A percentile compares a stretch with the other conserved stretches of the same genome.
Evolutionary conservation across 2,329 filamentous ascomycete genomes (phyloP).

Genomic region (Ophiostoma fasciatum): DNA sequence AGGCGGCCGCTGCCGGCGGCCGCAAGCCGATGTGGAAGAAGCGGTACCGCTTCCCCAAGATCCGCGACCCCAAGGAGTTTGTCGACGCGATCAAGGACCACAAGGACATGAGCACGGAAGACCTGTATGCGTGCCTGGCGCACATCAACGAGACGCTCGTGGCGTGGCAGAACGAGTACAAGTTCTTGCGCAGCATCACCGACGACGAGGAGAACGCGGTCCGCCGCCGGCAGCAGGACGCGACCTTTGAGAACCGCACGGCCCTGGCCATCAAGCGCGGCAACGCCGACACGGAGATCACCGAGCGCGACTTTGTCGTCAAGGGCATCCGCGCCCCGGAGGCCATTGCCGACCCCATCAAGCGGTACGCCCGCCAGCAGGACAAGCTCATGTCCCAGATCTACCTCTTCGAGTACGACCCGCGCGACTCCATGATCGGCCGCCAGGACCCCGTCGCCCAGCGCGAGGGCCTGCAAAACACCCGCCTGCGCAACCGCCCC

Average conservation of each 20-base stretch:
- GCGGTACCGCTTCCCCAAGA: constrained; percentile 32
- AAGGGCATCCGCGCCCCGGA: constrained; percentile 36
- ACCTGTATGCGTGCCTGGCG: constrained; percentile 30
- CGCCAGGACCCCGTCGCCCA: constrained; percentile 44
- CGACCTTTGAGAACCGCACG: constrained; percentile 21
- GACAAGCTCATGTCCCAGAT: constrained; percentile 43
- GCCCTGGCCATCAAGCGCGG: constrained; percentile 31
- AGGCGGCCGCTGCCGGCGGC: constrained; percentile 5
- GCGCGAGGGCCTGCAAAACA: constrained; percentile 38
- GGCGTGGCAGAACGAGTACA: constrained; percentile 41
- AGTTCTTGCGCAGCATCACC: constrained; percentile 31
- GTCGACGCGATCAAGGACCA: constrained; percentile 31
- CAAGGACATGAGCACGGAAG: constrained; percentile 31
- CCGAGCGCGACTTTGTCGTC: constrained; percentile 35
- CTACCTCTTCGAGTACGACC: constrained; percentile 48
- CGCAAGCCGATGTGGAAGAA: constrained; percentile 16
- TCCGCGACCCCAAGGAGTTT: constrained; percentile 35
- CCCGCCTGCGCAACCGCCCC: constrained; percentile 40
- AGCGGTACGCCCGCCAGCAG: constrained; percentile 31
- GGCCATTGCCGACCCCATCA: constrained; percentile 27
- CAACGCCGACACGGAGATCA: constrained; percentile 27
- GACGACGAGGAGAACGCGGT: constrained; percentile 44
- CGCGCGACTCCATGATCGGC: constrained; percentile 40
- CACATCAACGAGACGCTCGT: constrained; percentile 30
- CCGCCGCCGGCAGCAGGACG: constrained; percentile 28